These are phyloP conservation scores for Kazachstania taianensis DNA, from an alignment of 805 yeast genomes.

Conservation along the genomic window DNA sequence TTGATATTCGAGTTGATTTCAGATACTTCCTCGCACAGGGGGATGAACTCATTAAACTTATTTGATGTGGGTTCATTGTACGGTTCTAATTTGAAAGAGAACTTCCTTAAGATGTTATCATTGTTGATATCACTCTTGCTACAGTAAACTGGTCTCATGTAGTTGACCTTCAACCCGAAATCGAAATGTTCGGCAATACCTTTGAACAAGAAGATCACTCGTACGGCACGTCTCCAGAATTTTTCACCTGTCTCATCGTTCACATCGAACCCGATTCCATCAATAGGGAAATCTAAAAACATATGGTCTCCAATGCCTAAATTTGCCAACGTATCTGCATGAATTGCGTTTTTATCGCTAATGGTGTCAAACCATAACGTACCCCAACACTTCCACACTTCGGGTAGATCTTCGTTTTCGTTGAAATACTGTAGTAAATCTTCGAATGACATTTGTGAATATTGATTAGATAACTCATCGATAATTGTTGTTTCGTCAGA, in stretches of 20 bases:
- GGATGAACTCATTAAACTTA: conserved; percentile 8
- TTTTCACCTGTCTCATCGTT: conserved; percentile 27
- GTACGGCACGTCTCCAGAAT: conserved; percentile 28
- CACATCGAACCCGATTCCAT: conserved; percentile 43
- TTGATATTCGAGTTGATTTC: conserved; percentile 16
- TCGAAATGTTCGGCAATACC: conserved; percentile 20
- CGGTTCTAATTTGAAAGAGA: conserved; percentile 18
- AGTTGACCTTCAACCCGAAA: conserved; percentile 11
- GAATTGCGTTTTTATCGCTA: conserved; percentile 32
- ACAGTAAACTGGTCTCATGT: conserved; percentile 10
- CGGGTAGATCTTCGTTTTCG: conserved; percentile 54
- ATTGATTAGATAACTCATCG: conserved; percentile 18
- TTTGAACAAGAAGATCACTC: conserved; percentile 24
- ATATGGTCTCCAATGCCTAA: conserved; percentile 51
- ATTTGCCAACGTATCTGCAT: conserved; percentile 33
- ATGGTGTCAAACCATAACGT: conserved; percentile 67
- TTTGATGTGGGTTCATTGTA: conserved; percentile 4
- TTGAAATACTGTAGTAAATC: conserved; percentile 41
- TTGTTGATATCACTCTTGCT: conserved; percentile 9
- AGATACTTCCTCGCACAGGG: conserved; percentile 14
- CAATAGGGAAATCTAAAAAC: conserved; percentile 52
- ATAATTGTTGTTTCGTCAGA: conserved; percentile 11
- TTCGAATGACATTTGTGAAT: conserved; percentile 23
- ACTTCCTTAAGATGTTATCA: conserved; percentile 12
- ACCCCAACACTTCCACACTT: conserved; percentile 83